A percentile compares a stretch with the other conserved stretches of the same genome.
These are phyloP conservation scores for Dryadomyces quercus-mongolicae DNA, from an alignment of 2,329 filamentous ascomycete genomes.

Conservation along the genomic window DNA sequence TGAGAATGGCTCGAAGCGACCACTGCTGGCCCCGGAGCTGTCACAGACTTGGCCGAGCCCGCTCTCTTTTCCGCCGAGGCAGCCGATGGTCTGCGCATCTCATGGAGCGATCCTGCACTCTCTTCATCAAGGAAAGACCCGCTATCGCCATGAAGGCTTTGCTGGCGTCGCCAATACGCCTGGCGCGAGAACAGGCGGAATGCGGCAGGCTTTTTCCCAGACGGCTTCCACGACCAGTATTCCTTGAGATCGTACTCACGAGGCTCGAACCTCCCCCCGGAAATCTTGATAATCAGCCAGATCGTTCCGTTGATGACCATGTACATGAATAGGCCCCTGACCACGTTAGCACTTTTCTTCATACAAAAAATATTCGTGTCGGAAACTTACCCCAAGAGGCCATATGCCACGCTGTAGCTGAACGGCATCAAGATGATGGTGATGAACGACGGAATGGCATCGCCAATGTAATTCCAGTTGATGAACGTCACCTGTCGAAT, in stretches of 20 bases:
- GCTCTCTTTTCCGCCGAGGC: slow-evolving; percentile 4
- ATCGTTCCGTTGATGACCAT: slow-evolving; percentile 35
- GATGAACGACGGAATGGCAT: slow-evolving; percentile 63
- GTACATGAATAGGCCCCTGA: slow-evolving; percentile 42
- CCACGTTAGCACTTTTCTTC: background rate
- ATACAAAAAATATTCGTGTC: background rate
- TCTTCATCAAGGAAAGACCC: slow-evolving; percentile 5
- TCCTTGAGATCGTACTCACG: slow-evolving; percentile 42
- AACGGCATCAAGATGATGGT: slow-evolving; percentile 67
- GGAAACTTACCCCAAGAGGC: slow-evolving; percentile 52
- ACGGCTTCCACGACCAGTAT: slow-evolving; percentile 42
- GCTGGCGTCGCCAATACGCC: slow-evolving; percentile 15
- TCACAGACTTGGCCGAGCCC: background rate
- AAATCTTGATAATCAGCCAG: slow-evolving; percentile 30
- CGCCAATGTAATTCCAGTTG: slow-evolving; percentile 67
- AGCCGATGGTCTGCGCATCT: slow-evolving; percentile 1
- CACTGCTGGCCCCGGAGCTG: slow-evolving; percentile 3
- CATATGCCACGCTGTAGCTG: slow-evolving; percentile 68
- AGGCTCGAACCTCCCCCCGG: slow-evolving; percentile 30
- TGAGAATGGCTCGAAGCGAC: background rate
- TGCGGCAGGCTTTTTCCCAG: slow-evolving; percentile 35
- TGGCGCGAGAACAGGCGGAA: slow-evolving; percentile 22
- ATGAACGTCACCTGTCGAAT: slow-evolving; percentile 61
- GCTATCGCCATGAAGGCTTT: slow-evolving; percentile 8
- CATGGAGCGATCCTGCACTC: slow-evolving; percentile 6